phyloP scores from a whole-genome alignment of 257 asterid species.

The Solanum megistacrolobum region DNA sequence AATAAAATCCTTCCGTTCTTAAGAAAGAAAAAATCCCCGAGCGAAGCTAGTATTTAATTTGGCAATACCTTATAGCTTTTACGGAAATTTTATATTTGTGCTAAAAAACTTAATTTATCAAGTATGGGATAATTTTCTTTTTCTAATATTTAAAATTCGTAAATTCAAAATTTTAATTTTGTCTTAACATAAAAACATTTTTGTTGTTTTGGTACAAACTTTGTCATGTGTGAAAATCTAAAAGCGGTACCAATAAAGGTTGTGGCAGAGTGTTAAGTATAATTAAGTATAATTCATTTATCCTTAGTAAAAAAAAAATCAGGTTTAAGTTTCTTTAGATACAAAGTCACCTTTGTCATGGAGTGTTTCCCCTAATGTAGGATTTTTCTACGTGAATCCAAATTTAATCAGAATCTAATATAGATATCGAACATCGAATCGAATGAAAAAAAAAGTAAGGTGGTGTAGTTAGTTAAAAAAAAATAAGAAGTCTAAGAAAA shows the following conservation, averaged over 20 bases:
- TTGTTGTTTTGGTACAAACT: not conserved
- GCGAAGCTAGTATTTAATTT: not conserved
- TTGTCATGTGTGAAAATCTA: slow-evolving; percentile 5
- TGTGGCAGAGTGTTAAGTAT: too few species aligned
- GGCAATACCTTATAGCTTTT: not conserved
- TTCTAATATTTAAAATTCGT: not conserved
- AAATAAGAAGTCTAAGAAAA: slow-evolving; percentile 2
- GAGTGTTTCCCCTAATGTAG: too few species aligned
- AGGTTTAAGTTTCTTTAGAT: too few species aligned
- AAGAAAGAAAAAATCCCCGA: too few species aligned
- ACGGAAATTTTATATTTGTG: not conserved
- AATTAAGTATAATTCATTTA: too few species aligned
- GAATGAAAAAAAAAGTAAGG: not conserved
- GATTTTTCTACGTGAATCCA: too few species aligned
- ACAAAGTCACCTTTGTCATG: too few species aligned
- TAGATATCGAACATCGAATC: too few species aligned
- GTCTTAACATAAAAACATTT: not conserved
- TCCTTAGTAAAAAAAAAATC: too few species aligned
- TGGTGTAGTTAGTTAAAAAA: not conserved
- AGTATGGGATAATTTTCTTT: not conserved
- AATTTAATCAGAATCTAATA: too few species aligned
- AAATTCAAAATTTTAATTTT: not conserved
- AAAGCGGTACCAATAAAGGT: not conserved
- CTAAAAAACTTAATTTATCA: not conserved
- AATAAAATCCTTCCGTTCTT: not conserved